Conservation (phyloP, 441 rosid genomes). For the Aleurites moluccanus region DNA sequence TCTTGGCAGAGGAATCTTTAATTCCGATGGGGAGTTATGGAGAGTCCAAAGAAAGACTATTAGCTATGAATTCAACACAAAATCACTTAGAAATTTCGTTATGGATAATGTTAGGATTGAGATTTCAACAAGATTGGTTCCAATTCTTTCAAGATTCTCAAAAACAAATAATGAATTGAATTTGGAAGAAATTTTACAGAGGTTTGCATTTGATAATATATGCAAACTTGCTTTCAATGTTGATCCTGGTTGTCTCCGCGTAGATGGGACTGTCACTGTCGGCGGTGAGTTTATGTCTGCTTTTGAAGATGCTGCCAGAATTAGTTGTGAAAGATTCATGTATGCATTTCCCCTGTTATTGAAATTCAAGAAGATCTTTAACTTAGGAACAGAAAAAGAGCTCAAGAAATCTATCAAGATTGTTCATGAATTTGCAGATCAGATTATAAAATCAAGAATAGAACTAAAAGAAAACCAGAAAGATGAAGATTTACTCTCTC, state of each 20-base stretch:
- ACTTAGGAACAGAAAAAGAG: constrained; percentile 40
- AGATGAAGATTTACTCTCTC: constrained; percentile 44
- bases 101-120: constrained; percentile 39
- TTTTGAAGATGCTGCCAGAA: constrained; percentile 45
- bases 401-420: constrained; percentile 32
- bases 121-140: constrained; percentile 35
- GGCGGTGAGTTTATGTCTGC: constrained; percentile 42
- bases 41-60: constrained; percentile 50
- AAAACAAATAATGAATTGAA: constrained; percentile 29
- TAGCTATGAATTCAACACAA: constrained; percentile 54
- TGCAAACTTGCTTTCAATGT: constrained; percentile 51
- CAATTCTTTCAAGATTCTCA: constrained; percentile 26
- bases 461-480: constrained; percentile 6
- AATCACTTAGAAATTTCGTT: constrained; percentile 42
- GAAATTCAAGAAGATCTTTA: constrained; percentile 30
- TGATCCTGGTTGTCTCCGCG: constrained; percentile 45
- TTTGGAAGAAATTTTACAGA: constrained; percentile 45
- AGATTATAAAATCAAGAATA: constrained; percentile 38
- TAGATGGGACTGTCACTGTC: constrained; percentile 14
- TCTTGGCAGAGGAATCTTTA: constrained; percentile 60
- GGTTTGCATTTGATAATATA: constrained; percentile 53
- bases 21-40: constrained; percentile 56
- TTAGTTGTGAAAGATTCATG: constrained; percentile 41
- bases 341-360: constrained; percentile 17
- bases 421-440: constrained; percentile 43